Evolutionary conservation across 164 flowering plant species (phyloP), one percentile per base, ranked within the genome.

Genomic region (Stephania yunnanensis): DNA sequence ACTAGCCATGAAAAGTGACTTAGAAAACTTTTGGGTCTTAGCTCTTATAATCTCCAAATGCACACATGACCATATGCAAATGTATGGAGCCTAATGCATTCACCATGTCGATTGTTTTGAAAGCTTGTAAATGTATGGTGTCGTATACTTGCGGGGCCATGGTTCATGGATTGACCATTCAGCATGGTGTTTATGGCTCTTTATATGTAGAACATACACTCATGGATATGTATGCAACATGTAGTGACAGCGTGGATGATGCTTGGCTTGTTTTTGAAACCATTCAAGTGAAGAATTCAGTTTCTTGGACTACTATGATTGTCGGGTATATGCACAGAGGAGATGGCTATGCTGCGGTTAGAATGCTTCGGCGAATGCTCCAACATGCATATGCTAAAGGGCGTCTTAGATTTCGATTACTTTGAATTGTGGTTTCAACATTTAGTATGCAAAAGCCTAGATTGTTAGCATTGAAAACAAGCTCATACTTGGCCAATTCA

Each of bases 271-370:
- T 92, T 53, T 93, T 95, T 78, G 74, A 76, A 45, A 80, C 80
- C 52, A 89, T 92, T 17, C 25, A 17, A 12, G 79, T 13, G 66
- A 92, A 87, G 81, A 91, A 79, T 80, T 86, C 45, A 2, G 94
- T 87, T 11, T 82, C 92, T 0, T 95, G 98, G 98, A 95, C 99
- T 15, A 87, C 91, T n/a, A 82, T 93, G 85, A 91, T 95, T 46
- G 70, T 92, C 15, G 92, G 95, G 25, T 92, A 84, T 69, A 87
- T 92, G 13, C 92, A 90, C 74, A 75, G 84, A 48, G 97, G 92
- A 11, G 86, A 90, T 74, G 94, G 85, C 10, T 77, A 76, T 75
- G 75, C 83, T 1, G 96, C 83, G 0, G 86, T 95, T 63, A 76
- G n/a, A 42, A 81, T 83, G 55, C 93, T 90, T 68, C 83, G 73